Evolutionary conservation across 164 flowering plant genomes (phyloP), one percentile per base, ranked within the genome.

Genomic region (Berberis vulgaris): DNA sequence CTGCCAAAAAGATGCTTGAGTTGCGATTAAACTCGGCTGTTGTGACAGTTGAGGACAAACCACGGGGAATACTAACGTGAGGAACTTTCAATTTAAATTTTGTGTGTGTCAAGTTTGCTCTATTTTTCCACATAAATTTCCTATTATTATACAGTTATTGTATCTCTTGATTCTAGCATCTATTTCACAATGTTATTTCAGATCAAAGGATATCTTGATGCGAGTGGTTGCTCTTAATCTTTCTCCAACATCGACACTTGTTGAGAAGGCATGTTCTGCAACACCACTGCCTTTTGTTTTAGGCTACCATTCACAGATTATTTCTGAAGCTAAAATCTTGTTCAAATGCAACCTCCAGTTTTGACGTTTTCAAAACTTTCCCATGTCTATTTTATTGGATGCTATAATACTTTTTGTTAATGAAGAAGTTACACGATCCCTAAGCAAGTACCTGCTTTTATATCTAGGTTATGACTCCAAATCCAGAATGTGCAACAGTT

Each of bases 181-280:
- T 69, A 57, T 61, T 49, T 59, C 50, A 44, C 57, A 26, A 43
- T 54, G 62, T 26, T 47, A 60, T 60, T 3, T 49, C 77, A 95
- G 99, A 57, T 89, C 99, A 57, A 91, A 84, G 73, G 99, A 95
- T 71, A 86, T 95, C 56, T 73, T 95, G 82, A 89, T 95, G 97
- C 88, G 97, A 69, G 88, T 95, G 13, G 82, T 91, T 73, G 88
- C 86, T 50, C 94, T 83, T 78, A 84, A 83, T 77, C 87, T 95
- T 72, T 72, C 88, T 13, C 82, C 96, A 11, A 85, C 80, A 0
- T 79, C 94, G 3, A 86, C 94, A 66, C 76, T 68, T 10, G 94
- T 89, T 67, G 99, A 91, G 71, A 88, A 84, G 97, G 99, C 89
- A 76, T 67, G 62, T 49, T 10, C 12, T 65, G 10, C 49, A 2